Percentiles rank a stretch among this genome's conserved stretches.
These are phyloP conservation scores for Pleurozium schreberi DNA, from an alignment of 225 moss, liverwort and hornwort genomes.

Conservation along the genomic window DNA sequence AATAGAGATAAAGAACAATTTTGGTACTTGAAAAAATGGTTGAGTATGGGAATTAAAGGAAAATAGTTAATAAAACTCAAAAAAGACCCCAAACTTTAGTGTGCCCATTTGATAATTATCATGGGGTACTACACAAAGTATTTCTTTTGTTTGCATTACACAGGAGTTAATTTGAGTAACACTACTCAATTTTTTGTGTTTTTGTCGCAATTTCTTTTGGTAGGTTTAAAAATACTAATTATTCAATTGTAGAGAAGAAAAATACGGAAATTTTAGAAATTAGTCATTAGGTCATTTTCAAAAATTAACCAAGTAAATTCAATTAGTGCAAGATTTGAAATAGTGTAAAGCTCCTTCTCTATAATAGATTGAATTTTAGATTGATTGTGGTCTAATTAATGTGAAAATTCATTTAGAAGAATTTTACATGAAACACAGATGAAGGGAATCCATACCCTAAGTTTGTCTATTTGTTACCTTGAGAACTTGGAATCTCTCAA, in stretches of 20 bases:
- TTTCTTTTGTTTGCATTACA: no score
- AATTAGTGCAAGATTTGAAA: background rate
- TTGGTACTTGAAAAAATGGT: background rate
- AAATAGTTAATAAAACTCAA: no score
- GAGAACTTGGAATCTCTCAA: no score
- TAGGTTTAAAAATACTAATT: background rate
- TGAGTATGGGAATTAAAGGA: background rate
- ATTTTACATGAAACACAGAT: background rate
- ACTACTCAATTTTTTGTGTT: no score
- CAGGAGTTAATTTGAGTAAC: no score
- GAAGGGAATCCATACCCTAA: no score
- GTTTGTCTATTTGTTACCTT: no score
- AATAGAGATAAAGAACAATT: background rate
- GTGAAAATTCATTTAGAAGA: background rate
- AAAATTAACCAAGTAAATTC: background rate
- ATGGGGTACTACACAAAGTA: background rate
- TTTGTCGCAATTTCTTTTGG: background rate
- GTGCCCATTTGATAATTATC: background rate
- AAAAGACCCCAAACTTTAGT: background rate
- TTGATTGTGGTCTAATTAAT: background rate
- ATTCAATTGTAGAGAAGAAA: background rate
- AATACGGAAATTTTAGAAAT: background rate
- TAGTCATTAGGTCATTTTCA: no score
- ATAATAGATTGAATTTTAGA: background rate
- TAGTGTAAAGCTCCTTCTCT: fast-evolving